Conservation (phyloP, 2,329 filamentous ascomycete species). For the Orbilia blumenaviensis region DNA sequence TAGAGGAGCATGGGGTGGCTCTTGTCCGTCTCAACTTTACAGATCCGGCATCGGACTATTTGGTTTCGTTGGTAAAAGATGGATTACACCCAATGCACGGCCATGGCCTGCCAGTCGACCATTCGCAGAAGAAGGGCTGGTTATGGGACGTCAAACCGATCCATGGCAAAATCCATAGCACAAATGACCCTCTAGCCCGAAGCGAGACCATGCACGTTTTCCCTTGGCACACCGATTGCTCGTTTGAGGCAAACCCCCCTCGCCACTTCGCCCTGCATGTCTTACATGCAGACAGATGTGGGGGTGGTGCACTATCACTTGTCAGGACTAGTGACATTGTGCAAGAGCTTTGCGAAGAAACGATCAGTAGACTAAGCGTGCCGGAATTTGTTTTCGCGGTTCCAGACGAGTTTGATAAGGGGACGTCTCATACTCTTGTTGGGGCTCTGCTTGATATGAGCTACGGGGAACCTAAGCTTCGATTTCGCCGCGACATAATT, state of each 20-base stretch:
- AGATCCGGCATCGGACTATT: slow-evolving; percentile 55
- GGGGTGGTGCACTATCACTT: slow-evolving; percentile 57
- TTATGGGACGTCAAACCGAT: slow-evolving; percentile 59
- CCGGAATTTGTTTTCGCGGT: slow-evolving; percentile 57
- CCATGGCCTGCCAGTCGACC: slow-evolving; percentile 56
- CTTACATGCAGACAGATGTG: slow-evolving; percentile 56
- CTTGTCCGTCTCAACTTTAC: slow-evolving; percentile 53
- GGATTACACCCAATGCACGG: slow-evolving; percentile 34
- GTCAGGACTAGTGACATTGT: slow-evolving; percentile 54
- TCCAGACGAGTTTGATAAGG: slow-evolving; percentile 60
- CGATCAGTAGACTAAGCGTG: slow-evolving; percentile 49
- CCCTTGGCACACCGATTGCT: slow-evolving; percentile 60
- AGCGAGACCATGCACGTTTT: slow-evolving; percentile 58
- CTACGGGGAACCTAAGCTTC: slow-evolving; percentile 54
- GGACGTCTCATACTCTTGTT: slow-evolving; percentile 51
- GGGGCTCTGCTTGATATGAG: slow-evolving; percentile 56
- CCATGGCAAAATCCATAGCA: slow-evolving; percentile 38
- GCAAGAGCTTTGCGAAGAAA: slow-evolving; percentile 40
- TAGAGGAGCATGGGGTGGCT: slow-evolving; percentile 55
- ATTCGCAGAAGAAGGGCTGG: slow-evolving; percentile 57
- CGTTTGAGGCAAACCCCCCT: slow-evolving; percentile 57
- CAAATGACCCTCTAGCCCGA: slow-evolving; percentile 46
- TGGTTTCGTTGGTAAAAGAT: slow-evolving; percentile 54
- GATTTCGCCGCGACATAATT: slow-evolving; percentile 59
- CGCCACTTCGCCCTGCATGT: slow-evolving; percentile 58